Evolutionary conservation across 805 yeast genomes (phyloP).

Genomic region (Suhomyces vadensis): DNA sequence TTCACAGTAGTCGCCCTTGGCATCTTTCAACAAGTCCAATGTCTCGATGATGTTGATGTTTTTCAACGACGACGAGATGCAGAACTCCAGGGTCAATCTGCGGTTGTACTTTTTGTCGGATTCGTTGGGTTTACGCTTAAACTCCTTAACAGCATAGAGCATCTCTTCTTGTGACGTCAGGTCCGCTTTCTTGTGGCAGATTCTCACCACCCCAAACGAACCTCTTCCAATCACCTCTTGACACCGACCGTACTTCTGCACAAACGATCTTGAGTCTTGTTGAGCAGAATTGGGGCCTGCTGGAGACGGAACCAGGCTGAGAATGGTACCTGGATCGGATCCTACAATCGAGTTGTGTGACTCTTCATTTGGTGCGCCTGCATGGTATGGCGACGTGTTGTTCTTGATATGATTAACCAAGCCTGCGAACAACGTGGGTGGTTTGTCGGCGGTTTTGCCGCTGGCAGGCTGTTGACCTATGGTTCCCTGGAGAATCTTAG

Average conservation of each 20-base stretch:
- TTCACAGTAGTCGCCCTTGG: conserved; percentile 79
- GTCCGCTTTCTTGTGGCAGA: conserved; percentile 66
- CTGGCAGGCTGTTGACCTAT: neutral
- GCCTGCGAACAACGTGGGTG: conserved; percentile 72
- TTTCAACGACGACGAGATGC: conserved; percentile 75
- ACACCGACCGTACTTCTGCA: conserved; percentile 89
- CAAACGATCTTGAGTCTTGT: conserved; percentile 57
- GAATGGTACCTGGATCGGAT: neutral
- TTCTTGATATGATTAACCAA: conserved; percentile 58
- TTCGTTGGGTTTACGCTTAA: conserved; percentile 62
- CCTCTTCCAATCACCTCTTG: conserved; percentile 95
- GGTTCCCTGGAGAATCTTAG: conserved; percentile 51
- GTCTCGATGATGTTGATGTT: conserved; percentile 79
- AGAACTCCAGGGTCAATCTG: conserved; percentile 77
- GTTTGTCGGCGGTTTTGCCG: conserved; percentile 35
- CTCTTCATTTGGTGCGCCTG: neutral
- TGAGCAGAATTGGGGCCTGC: neutral
- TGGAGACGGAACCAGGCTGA: neutral
- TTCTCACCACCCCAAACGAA: conserved; percentile 89
- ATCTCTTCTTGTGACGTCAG: conserved; percentile 33
- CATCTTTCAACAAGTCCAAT: conserved; percentile 74
- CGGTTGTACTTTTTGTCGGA: conserved; percentile 66
- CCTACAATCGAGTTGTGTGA: neutral
- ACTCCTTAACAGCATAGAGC: conserved; percentile 86
- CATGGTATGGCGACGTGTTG: conserved; percentile 19